A percentile compares a stretch with the other conserved stretches of the same genome.
phyloP scores from a whole-genome alignment of 2,329 filamentous ascomycete species.

The Aspergillus calidoustus region DNA sequence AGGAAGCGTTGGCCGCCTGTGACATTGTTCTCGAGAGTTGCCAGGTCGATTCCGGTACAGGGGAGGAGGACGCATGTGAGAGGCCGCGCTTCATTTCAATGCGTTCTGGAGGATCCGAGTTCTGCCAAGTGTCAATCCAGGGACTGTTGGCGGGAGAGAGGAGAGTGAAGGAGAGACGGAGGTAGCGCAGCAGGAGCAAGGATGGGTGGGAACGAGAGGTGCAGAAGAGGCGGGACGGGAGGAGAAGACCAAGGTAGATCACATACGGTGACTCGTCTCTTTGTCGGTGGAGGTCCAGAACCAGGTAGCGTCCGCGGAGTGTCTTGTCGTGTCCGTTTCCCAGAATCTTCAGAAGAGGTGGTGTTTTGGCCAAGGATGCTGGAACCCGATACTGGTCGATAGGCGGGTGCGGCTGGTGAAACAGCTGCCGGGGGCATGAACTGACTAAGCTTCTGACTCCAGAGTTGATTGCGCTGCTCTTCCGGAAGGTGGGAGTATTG shows the following conservation, averaged over 20 bases:
- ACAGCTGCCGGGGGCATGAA: conserved; percentile 39
- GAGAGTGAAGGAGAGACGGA: conserved; percentile 24
- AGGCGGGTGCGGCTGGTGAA: conserved; percentile 22
- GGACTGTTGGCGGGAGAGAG: conserved; percentile 34
- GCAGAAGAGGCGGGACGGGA: conserved; percentile 31
- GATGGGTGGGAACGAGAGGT: conserved; percentile 30
- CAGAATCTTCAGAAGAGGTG: conserved; percentile 38
- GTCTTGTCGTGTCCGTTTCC: conserved; percentile 50
- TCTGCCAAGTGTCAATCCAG: conserved; percentile 50
- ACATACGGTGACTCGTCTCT: conserved; percentile 54
- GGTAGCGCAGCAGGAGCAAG: conserved; percentile 29
- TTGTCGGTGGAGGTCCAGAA: conserved; percentile 45
- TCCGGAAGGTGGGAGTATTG: conserved; percentile 47
- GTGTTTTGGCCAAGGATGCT: conserved; percentile 26
- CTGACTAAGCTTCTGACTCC: conserved; percentile 44
- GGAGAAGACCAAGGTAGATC: conserved; percentile 46
- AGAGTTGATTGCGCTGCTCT: conserved; percentile 46
- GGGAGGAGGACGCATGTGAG: conserved; percentile 37
- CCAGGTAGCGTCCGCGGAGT: conserved; percentile 45
- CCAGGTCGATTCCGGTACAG: conserved; percentile 29
- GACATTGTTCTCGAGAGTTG: conserved; percentile 33
- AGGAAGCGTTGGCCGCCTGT: conserved; percentile 31
- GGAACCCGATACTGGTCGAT: conserved; percentile 28
- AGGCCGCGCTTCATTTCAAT: conserved; percentile 37
- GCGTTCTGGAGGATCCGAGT: conserved; percentile 42